Evolutionary conservation across 2,329 filamentous ascomycete genomes (phyloP), one percentile per base, ranked within the genome.

Genomic region (Orbilia javanica): DNA sequence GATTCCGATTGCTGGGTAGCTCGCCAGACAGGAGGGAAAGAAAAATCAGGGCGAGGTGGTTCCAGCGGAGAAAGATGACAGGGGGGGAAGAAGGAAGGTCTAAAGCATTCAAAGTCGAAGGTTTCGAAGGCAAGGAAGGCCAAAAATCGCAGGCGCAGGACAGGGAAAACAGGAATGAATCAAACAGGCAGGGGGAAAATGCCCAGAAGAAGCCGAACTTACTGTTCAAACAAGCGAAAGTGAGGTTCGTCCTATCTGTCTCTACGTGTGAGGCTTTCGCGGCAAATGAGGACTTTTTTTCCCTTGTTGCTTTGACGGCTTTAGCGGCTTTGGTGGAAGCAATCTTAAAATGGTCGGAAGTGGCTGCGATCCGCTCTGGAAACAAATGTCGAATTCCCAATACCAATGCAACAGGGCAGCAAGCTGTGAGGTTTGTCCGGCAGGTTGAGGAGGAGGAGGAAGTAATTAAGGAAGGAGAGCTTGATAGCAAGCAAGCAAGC

Each of bases 401-500:
- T 29, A 5, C 31, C n/a, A 10, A n/a, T 8, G 18, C 13, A 13
- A 44, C 29, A 48, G 20, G 27, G 11, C 18, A 50, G 46, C 20
- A 25, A 64, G 60, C 39, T 50, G 8, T 20, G 39, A 46, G 15
- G 39, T 48, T n/a, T n/a, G n/a, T n/a, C n/a, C 29, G 25, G 39
- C 29, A 44, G 55, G 39, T 31, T 7, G 15, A 34, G 36, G 48
- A 64, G 39, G 36, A 46, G 22, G 60, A 27, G 48, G 60, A 64
- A n/a, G n/a, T n/a, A n/a, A n/a, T n/a, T n/a, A 64, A 64, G 39
- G 36, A 46, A 34, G 60, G 42, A 64, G 60, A 64, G 36, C 60
- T 60, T 60, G 34, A 42, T 18, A 34, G 60, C 42, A 65, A 72
- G 57, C 48, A 64, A 65, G 68, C 57, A 72, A 72, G 57, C 57